Evolutionary conservation across 176 grass and related monocot genomes (phyloP).

Genomic region (Aegilops tauschii): DNA sequence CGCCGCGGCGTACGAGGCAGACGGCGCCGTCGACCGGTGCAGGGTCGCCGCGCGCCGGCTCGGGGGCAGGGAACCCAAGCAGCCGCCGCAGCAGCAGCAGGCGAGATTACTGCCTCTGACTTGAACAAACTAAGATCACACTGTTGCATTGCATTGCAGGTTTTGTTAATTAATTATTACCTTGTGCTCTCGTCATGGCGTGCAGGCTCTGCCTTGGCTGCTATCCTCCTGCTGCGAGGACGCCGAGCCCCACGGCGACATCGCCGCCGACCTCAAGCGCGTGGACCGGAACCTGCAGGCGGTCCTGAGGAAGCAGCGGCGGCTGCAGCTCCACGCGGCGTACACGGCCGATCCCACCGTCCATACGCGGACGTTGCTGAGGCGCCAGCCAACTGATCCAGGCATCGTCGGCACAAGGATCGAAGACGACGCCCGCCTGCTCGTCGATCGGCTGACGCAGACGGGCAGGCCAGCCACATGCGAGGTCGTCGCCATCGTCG

Average conservation of each 20-base stretch:
- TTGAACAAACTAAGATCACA: neutral
- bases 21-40: conserved; percentile 45
- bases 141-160: neutral
- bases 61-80: conserved; percentile 13
- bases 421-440: conserved; percentile 23
- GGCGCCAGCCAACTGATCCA: neutral
- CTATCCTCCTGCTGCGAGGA: conserved; percentile 49
- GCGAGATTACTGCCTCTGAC: neutral
- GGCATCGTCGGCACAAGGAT: conserved; percentile 36
- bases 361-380: neutral
- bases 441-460: conserved; percentile 32
- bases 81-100: conserved; percentile 14
- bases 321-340: conserved; percentile 41
- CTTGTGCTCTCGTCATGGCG: neutral
- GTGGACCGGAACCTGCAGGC: conserved; percentile 47
- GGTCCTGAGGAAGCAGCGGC: conserved; percentile 38
- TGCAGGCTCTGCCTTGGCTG: conserved; percentile 25
- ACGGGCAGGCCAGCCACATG: neutral
- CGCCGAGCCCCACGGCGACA: neutral
- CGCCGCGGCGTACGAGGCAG: conserved; percentile 28
- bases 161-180: neutral
- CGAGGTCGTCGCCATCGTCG: conserved; percentile 45
- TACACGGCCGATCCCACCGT: neutral
- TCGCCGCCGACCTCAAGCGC: conserved; percentile 32
- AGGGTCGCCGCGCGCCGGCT: conserved; percentile 26